A percentile compares a stretch with the other conserved stretches of the same genome.
Conservation (phyloP, 768 basidiomycete species). For the Clitopilus hobsonii region DNA sequence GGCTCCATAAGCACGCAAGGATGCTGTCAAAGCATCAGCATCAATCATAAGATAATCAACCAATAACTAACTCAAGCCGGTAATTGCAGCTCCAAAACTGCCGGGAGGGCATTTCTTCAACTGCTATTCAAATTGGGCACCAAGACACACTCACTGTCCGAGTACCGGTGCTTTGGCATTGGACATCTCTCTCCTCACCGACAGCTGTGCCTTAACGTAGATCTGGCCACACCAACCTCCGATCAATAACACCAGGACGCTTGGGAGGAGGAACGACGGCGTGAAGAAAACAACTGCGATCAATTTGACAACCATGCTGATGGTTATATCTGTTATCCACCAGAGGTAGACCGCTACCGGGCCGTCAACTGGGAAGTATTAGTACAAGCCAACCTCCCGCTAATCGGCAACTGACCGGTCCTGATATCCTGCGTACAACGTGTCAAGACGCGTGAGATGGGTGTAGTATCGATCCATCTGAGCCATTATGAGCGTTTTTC, state of each 20-base stretch:
- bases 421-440: constrained; percentile 67
- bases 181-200: constrained; percentile 44
- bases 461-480: constrained; percentile 50
- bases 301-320: constrained; percentile 36
- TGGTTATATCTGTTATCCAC: constrained; percentile 21
- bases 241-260: constrained; percentile 32
- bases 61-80: constrained; percentile 40
- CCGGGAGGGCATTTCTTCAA: constrained; percentile 10
- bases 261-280: constrained; percentile 42
- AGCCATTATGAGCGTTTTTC: not conserved
- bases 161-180: constrained; percentile 31
- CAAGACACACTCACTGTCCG: constrained; percentile 30
- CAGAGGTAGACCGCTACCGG: constrained; percentile 22
- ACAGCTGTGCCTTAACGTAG: constrained; percentile 42
- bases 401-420: too few relatives aligned
- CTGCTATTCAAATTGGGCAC: constrained; percentile 19
- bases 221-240: constrained; percentile 40
- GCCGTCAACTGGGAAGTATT: constrained; percentile 55
- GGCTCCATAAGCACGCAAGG: constrained; percentile 65
- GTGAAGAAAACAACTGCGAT: constrained; percentile 38
- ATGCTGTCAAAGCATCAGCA: constrained; percentile 22
- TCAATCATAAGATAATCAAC: constrained; percentile 6
- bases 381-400: too few relatives aligned
- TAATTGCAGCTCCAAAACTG: constrained; percentile 51
- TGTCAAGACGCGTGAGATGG: constrained; percentile 51